Base-by-base conservation (phyloP, 2,329 filamentous ascomycete species). In the Colletotrichum sp. region DNA sequence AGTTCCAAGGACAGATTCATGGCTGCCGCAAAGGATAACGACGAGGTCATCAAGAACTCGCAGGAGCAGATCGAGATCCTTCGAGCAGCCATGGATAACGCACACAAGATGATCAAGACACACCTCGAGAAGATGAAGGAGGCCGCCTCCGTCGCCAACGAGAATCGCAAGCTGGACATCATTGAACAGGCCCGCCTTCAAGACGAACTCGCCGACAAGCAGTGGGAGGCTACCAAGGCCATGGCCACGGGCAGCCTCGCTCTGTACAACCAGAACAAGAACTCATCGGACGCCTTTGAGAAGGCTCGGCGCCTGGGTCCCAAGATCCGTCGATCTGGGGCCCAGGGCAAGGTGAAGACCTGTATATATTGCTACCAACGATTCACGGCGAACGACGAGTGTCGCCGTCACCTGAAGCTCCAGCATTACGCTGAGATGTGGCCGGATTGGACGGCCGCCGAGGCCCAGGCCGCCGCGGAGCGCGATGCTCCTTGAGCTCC, bases 21-120 rank as follows among this genome's bases (percentile, higher is more conserved):
- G 9, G 2, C 0, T 22, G 44, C n/a, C n/a, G 44, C 44, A 1
- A 22, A 1, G 10, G 12, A 48, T 3, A 12, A 22, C 1, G 44
- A 48, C 44, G 1, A 22, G 44, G 8, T 22, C 10, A 4, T 48
- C n/a, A 1, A 22, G 2, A 0, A 8, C 10, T 48, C n/a, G 0
- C n/a, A 48, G 1, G 44, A 48, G 6, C 44, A 48, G 44, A 48
- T 48, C 10, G 6, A 48, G 2, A 22, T 48, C 10, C 44, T 48
- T 1, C 44, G n/a, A 1, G 44, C 44, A 1, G 44, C n/a, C 3
- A 22, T 22, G 0, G 44, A 48, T 1, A 13, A 48, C 3, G 44
- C 1, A 12, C n/a, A 6, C 0, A 48, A 48, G 2, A n/a, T 48
- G 18, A 48, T 48, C 10, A 48, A 48, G 44, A 0, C 0, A 12